A percentile compares a stretch with the other conserved stretches of the same genome.
phyloP scores from a whole-genome alignment of 176 grass and related monocot genomes.

The Paspalum vaginatum region DNA sequence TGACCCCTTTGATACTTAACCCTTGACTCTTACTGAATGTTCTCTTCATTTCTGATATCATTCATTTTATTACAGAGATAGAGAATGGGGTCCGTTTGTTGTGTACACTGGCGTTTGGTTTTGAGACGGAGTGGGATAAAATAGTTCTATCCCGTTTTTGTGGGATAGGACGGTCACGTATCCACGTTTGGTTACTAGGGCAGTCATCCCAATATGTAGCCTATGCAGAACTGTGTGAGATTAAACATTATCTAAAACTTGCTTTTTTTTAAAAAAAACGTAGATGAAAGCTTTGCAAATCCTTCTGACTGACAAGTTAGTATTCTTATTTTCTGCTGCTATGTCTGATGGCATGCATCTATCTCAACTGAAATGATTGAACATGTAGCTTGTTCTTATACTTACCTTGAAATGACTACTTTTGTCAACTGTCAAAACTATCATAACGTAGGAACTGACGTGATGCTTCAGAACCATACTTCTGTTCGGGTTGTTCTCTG shows the following conservation, averaged over 20 bases:
- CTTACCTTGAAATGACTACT: not conserved
- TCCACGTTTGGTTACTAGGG: too few relatives aligned
- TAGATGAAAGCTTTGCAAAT: not conserved
- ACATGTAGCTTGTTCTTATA: not conserved
- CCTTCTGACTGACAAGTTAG: not conserved
- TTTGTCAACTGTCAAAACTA: not conserved
- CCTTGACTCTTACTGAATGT: not conserved
- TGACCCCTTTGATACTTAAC: constrained; percentile 43
- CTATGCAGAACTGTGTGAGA: not conserved
- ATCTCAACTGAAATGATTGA: not conserved
- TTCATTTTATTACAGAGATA: not conserved
- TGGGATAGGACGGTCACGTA: too few relatives aligned
- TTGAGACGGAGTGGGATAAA: too few relatives aligned
- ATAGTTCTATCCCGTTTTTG: too few relatives aligned
- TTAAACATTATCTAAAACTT: not conserved
- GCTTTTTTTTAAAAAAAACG: not conserved
- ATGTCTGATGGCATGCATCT: not conserved
- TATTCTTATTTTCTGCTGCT: not conserved
- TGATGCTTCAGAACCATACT: not conserved
- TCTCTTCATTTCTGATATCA: not conserved
- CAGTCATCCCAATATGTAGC: too few relatives aligned
- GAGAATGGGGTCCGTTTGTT: not conserved
- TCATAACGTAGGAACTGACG: not conserved
- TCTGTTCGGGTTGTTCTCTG: not conserved
- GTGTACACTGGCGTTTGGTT: not conserved